These are phyloP conservation scores for Tolypocladium ophioglossoides DNA, from an alignment of 2,329 filamentous ascomycete species.

Conservation along the genomic window DNA sequence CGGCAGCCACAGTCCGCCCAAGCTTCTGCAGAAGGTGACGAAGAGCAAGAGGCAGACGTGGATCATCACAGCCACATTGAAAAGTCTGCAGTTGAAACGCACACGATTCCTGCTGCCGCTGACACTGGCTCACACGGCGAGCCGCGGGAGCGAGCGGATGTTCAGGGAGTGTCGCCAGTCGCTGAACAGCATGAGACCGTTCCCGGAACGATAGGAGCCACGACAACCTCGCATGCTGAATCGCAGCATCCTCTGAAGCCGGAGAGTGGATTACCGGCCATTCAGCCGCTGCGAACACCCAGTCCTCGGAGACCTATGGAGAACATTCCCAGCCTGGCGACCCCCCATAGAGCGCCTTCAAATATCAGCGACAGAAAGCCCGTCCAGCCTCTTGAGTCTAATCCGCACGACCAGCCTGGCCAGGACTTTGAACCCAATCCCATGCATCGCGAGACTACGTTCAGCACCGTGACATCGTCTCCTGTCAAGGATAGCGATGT, in stretches of 20 bases:
- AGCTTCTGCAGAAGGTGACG: background rate
- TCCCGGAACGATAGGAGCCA: background rate
- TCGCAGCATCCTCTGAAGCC: conserved; percentile 2
- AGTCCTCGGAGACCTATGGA: conserved; percentile 13
- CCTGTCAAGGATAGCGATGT: conserved; percentile 60
- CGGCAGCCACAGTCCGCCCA: background rate
- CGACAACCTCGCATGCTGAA: background rate
- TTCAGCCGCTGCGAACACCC: conserved; percentile 23
- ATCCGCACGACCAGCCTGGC: conserved; percentile 12
- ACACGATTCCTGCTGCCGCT: background rate
- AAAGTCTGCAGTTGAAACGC: background rate
- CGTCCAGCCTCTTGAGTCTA: conserved; percentile 1
- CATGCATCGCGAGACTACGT: conserved; percentile 30
- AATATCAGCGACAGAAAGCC: background rate
- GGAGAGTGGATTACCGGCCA: conserved; percentile 10
- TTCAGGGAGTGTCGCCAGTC: background rate
- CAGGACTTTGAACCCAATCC: conserved; percentile 23
- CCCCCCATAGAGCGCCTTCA: background rate
- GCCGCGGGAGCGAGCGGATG: background rate
- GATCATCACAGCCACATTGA: background rate
- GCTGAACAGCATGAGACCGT: background rate
- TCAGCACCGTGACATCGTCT: conserved; percentile 38
- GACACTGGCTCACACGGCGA: background rate
- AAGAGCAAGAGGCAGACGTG: background rate
- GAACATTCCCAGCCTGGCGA: conserved; percentile 29